Evolutionary conservation across 768 basidiomycete genomes (phyloP).

Genomic region (Auricularia sp.): DNA sequence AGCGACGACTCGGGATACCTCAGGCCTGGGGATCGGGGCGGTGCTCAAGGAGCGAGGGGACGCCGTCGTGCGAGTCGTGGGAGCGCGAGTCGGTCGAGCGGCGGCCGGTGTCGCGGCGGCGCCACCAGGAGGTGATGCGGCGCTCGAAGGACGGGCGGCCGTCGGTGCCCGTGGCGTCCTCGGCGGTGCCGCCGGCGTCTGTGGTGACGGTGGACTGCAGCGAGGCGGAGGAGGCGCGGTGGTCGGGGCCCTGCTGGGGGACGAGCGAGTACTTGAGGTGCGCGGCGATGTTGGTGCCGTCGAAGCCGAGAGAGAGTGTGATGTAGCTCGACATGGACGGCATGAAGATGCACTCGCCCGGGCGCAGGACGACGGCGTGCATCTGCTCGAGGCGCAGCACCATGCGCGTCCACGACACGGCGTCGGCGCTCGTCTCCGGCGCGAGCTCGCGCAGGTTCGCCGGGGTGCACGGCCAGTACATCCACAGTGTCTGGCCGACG

Average conservation of each 20-base stretch:
- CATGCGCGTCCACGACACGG: background rate
- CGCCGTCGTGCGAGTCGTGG: too few relatives aligned
- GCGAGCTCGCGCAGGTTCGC: background rate
- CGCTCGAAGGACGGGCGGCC: background rate
- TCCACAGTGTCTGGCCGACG: slow-evolving; percentile 1
- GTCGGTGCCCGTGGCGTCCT: background rate
- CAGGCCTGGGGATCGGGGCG: too few relatives aligned
- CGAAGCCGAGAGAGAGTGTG: background rate
- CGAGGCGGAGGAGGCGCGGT: background rate
- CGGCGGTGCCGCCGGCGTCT: background rate
- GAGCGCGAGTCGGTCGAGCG: too few relatives aligned
- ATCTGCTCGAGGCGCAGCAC: background rate
- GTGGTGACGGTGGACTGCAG: background rate
- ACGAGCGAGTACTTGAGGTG: slow-evolving; percentile 1
- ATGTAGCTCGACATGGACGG: background rate
- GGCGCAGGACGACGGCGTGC: background rate
- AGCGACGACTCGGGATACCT: too few relatives aligned
- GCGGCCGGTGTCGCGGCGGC: too few relatives aligned
- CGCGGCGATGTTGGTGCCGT: slow-evolving; percentile 1
- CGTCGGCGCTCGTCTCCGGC: background rate
- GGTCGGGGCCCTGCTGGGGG: background rate
- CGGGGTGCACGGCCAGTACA: background rate
- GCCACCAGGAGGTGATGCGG: background rate
- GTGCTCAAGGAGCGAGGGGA: too few relatives aligned
- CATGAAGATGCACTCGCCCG: slow-evolving; percentile 2